phyloP scores from a whole-genome alignment of 805 yeast species.

The Starmerella asiatica region DNA sequence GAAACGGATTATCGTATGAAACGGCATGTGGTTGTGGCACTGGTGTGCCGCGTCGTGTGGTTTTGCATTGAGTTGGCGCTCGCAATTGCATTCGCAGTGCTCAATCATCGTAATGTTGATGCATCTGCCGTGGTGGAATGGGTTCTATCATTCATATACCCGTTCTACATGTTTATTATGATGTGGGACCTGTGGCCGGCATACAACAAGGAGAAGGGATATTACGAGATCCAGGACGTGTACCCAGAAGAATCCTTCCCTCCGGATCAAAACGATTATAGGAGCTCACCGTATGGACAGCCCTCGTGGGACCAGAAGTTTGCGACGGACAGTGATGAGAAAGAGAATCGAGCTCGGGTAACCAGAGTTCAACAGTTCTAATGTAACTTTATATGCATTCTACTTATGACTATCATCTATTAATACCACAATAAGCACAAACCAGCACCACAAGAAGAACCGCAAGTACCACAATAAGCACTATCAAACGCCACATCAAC shows the following conservation, averaged over 20 bases:
- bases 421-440: no score
- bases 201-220: constrained; percentile 30
- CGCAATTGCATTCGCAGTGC: constrained; percentile 46
- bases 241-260: constrained; percentile 9
- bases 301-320: no score
- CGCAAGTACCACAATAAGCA: no score
- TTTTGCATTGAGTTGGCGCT: constrained; percentile 47
- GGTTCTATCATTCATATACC: constrained; percentile 74
- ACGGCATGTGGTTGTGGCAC: constrained; percentile 29
- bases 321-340: no score
- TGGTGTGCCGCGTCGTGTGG: constrained; percentile 50
- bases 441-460: no score
- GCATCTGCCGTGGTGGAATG: constrained; percentile 65
- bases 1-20: constrained; percentile 33
- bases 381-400: no score
- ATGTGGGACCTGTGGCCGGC: constrained; percentile 60
- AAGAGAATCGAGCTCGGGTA: no score
- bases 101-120: constrained; percentile 29
- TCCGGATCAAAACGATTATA: no score
- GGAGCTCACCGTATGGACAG: no score
- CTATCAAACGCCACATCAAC: no score
- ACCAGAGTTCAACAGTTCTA: no score
- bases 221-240: constrained; percentile 11
- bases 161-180: constrained; percentile 48
- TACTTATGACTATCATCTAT: no score